Conservation (phyloP, 257 asterid genomes). For the Nicotiana sylvestris region DNA sequence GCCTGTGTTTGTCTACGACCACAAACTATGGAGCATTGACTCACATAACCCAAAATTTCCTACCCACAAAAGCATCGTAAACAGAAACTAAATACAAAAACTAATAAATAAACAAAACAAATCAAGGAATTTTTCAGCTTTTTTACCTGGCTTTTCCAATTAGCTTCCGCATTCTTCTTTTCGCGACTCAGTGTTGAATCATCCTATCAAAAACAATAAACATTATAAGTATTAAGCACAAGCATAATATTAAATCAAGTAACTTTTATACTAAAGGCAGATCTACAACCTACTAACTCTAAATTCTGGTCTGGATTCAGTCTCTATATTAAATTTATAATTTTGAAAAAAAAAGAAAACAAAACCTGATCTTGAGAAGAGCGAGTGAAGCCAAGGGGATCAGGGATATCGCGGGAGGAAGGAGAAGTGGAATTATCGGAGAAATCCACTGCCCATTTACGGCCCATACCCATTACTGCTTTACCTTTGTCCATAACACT, state of each 20-base stretch:
- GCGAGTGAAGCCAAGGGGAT: conserved; percentile 85
- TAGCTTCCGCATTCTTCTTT: conserved; percentile 92
- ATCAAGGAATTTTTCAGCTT: neutral
- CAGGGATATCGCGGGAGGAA: conserved; percentile 77
- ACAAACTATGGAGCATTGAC: neutral
- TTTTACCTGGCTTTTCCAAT: conserved; percentile 75
- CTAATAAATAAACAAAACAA: neutral
- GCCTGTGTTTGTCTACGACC: neutral
- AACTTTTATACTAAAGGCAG: neutral
- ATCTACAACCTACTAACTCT: neutral
- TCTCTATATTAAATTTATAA: neutral
- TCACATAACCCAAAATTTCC: neutral
- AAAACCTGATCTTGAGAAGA: conserved; percentile 85
- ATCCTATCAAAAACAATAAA: conserved; percentile 40
- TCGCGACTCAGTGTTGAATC: conserved; percentile 72
- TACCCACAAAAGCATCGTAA: neutral
- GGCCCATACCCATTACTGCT: conserved; percentile 70
- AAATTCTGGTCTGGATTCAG: neutral
- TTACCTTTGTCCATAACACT: conserved; percentile 70
- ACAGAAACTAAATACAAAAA: neutral
- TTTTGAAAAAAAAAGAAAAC: neutral
- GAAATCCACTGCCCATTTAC: conserved; percentile 88
- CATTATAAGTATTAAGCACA: neutral
- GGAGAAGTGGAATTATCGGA: conserved; percentile 70
- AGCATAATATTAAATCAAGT: neutral